These are phyloP conservation scores for Aspergillus sp. DNA, from an alignment of 2,329 filamentous ascomycete species.

Conservation along the genomic window DNA sequence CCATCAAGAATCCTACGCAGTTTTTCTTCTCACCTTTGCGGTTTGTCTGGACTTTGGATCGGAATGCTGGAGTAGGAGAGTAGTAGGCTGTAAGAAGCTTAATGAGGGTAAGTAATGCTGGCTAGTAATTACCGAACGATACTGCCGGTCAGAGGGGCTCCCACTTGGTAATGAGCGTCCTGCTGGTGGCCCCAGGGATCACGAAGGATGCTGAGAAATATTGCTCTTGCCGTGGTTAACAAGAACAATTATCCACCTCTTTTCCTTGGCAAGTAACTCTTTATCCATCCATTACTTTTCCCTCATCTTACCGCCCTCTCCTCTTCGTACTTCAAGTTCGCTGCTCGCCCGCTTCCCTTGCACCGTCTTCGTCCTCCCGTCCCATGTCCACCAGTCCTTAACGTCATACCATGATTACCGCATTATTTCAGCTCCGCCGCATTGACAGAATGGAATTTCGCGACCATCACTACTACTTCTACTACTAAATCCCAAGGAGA, in stretches of 20 bases:
- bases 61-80: neutral
- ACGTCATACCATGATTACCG: conserved; percentile 7
- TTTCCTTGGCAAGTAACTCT: neutral
- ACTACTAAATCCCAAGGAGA: neutral
- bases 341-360: neutral
- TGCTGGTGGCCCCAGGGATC: neutral
- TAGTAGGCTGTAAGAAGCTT: conserved; percentile 1
- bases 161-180: neutral
- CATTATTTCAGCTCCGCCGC: neutral
- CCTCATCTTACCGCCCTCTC: neutral
- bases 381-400: neutral
- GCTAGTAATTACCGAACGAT: conserved; percentile 6
- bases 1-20: neutral
- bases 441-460: conserved; percentile 9
- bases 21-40: neutral
- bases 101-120: neutral
- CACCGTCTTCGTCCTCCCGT: neutral
- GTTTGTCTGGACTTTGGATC: neutral
- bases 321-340: neutral
- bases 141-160: neutral
- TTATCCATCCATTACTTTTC: neutral
- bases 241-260: neutral
- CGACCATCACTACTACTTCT: conserved; percentile 1
- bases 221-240: neutral
- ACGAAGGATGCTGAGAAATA: neutral